phyloP scores from a whole-genome alignment of 805 yeast genomes.

The Kodamaea restingae region DNA sequence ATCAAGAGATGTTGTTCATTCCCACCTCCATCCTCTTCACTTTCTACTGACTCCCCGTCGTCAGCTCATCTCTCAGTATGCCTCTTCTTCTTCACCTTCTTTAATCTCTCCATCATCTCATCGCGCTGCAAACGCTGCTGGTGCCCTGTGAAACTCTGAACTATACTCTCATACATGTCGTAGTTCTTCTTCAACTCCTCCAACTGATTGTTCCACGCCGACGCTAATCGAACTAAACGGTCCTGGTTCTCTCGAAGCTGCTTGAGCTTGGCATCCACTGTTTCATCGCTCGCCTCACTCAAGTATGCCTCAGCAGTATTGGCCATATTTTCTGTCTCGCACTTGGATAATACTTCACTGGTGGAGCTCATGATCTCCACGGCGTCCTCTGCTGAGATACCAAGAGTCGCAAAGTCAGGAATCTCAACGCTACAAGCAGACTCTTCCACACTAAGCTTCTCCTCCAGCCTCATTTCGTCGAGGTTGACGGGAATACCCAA shows the following conservation, averaged over 20 bases:
- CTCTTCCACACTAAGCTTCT: background rate
- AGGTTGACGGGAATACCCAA: constrained; percentile 72
- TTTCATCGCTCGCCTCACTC: constrained; percentile 16
- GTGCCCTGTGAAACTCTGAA: constrained; percentile 86
- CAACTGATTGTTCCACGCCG: constrained; percentile 52
- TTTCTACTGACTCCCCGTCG: too few species aligned
- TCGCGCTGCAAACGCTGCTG: constrained; percentile 72
- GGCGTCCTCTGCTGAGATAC: constrained; percentile 26
- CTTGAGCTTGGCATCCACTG: constrained; percentile 27
- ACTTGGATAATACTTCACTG: constrained; percentile 21
- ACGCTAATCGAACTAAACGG: constrained; percentile 24
- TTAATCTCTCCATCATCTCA: constrained; percentile 32
- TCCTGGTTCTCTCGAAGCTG: constrained; percentile 26
- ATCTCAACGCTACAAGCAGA: constrained; percentile 8
- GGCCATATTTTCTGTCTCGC: constrained; percentile 33
- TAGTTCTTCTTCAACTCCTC: constrained; percentile 57
- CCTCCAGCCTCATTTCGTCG: constrained; percentile 41
- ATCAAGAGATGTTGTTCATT: too few species aligned
- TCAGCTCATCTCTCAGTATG: too few species aligned
- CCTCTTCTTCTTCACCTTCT: too few species aligned
- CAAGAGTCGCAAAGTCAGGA: constrained; percentile 33
- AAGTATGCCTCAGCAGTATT: constrained; percentile 28
- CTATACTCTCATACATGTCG: constrained; percentile 76
- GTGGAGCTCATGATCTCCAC: constrained; percentile 24
- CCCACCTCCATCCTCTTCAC: too few species aligned